phyloP scores from a whole-genome alignment of 2,329 filamentous ascomycete genomes.

The Dryadomyces sulphureus region DNA sequence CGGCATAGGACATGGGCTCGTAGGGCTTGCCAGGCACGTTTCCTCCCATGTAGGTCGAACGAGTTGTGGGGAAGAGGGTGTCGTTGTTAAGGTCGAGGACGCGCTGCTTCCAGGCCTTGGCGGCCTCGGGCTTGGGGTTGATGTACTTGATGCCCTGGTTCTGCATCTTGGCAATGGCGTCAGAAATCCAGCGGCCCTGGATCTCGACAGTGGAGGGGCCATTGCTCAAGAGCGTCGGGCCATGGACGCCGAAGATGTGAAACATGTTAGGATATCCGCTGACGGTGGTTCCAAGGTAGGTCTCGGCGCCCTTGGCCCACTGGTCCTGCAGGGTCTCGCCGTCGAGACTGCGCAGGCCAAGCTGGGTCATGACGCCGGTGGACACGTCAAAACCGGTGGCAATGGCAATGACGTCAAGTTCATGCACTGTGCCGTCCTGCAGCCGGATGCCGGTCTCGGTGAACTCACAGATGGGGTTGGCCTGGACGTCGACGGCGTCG shows the following conservation, averaged over 20 bases:
- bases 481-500: slow-evolving; percentile 25
- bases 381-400: slow-evolving; percentile 29
- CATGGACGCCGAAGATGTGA: slow-evolving; percentile 40
- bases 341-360: slow-evolving; percentile 27
- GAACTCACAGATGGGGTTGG: slow-evolving; percentile 25
- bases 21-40: slow-evolving; percentile 36
- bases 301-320: slow-evolving; percentile 25
- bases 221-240: slow-evolving; percentile 39
- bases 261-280: slow-evolving; percentile 35
- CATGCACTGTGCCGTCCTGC: slow-evolving; percentile 24
- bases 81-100: slow-evolving; percentile 30
- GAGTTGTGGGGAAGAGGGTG: slow-evolving; percentile 32
- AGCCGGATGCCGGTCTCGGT: slow-evolving; percentile 25
- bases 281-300: slow-evolving; percentile 29
- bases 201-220: slow-evolving; percentile 38
- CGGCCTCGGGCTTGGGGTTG: slow-evolving; percentile 29
- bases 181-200: slow-evolving; percentile 41
- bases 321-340: slow-evolving; percentile 22
- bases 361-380: slow-evolving; percentile 24
- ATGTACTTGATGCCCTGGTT: slow-evolving; percentile 31
- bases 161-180: slow-evolving; percentile 33
- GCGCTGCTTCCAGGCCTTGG: slow-evolving; percentile 31
- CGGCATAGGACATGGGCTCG: slow-evolving; percentile 35
- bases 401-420: slow-evolving; percentile 28
- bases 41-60: slow-evolving; percentile 40